Base-by-base conservation (phyloP, 2,329 filamentous ascomycete genomes). In the Colletotrichum filicis region DNA sequence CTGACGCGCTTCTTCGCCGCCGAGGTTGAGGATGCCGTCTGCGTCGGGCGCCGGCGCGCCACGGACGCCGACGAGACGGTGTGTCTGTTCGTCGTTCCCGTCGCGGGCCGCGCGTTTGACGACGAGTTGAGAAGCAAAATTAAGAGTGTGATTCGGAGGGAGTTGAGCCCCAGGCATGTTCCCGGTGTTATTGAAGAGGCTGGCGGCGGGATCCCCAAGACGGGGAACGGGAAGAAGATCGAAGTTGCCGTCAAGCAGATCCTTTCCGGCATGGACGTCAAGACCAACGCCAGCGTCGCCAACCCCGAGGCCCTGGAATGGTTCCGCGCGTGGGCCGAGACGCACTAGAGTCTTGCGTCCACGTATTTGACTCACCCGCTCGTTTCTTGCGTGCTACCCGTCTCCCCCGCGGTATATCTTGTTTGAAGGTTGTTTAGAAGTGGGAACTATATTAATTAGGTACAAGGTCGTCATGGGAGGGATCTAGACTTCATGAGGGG, bases 181-280 rank as follows among this genome's bases (percentile, higher is more conserved):
- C 96, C 96, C 0, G 93, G 91, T 0, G 85, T 98, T 0, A 87
- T 98, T 22, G 94, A 95, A 76, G 92, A 94, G 80, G 95, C 93
- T 74, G 91, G 83, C 2, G 86, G 92, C 0, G 95, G 96, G 49
- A 97, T 99, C 22, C 97, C 96, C 0, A 92, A 95, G 76, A 98
- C 97, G 19, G 92, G 92, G 2, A 99, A 99, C 79, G 96, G 96
- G 66, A 99, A 99, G 87, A 99, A 98, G 83, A 94, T 99, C 73
- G 96, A 99, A 82, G 95, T 97, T 60, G 94, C 95, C 0, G 96
- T 98, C 6, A 98, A 98, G 86, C 95, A 98, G 83, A 98, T 98
- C 57, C 85, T 99, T 1, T 97, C 94, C 32, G 96, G 95, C 0
- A 85, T 95, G 82, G 90, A 94, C 65, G 91, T 98, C 76, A 95